Evolutionary conservation across 768 basidiomycete species (phyloP).

Genomic region (Mycena latifolia): DNA sequence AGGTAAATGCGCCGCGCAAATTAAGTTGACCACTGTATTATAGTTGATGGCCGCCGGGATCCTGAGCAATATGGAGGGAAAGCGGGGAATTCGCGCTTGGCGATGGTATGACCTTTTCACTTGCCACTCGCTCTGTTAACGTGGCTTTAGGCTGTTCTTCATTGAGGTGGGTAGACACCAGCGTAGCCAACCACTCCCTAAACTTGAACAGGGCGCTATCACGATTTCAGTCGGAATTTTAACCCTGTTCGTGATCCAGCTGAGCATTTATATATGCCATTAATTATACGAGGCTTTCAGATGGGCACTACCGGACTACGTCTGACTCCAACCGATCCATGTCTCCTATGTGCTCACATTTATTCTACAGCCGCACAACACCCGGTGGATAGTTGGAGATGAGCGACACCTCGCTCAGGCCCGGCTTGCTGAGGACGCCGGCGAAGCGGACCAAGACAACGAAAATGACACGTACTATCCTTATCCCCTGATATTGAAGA

Average conservation of each 20-base stretch:
- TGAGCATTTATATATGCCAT: background rate
- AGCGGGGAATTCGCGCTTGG: slow-evolving; percentile 77
- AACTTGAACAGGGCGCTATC: slow-evolving; percentile 63
- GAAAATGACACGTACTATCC: slow-evolving; percentile 64
- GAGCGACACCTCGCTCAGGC: slow-evolving; percentile 73
- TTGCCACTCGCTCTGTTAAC: background rate
- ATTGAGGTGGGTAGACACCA: slow-evolving; percentile 60
- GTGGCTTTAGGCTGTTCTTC: slow-evolving; percentile 69
- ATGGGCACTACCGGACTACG: slow-evolving; percentile 72
- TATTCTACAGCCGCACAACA: slow-evolving; percentile 65
- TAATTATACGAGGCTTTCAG: slow-evolving; percentile 44
- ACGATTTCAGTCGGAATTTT: slow-evolving; percentile 73
- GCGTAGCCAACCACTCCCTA: background rate
- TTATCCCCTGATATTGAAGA: background rate
- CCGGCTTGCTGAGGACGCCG: slow-evolving; percentile 75
- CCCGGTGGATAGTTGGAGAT: slow-evolving; percentile 64
- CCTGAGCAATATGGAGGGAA: slow-evolving; percentile 76
- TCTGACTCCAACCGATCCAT: slow-evolving; percentile 41
- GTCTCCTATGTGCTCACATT: background rate
- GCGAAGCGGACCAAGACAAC: slow-evolving; percentile 75
- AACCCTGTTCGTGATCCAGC: slow-evolving; percentile 57
- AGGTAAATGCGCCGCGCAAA: background rate
- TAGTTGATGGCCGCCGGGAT: slow-evolving; percentile 85
- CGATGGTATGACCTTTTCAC: slow-evolving; percentile 52
- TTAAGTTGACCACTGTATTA: background rate